These are phyloP conservation scores for Aspergillus nomiae DNA, from an alignment of 2,329 filamentous ascomycete species.

Conservation along the genomic window DNA sequence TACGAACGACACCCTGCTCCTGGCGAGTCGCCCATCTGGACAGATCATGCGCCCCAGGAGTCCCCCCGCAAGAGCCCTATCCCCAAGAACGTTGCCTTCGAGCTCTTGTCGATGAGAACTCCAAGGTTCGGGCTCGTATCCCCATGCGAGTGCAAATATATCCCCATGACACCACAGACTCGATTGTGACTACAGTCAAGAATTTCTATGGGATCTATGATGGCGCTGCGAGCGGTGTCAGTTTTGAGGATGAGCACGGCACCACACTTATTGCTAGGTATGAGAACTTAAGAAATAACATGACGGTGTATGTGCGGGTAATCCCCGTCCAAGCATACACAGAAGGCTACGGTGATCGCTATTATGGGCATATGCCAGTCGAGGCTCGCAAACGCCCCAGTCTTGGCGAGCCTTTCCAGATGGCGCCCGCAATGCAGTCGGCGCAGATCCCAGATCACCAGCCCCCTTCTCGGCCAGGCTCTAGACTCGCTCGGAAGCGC, in stretches of 20 bases:
- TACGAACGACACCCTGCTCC: constrained; percentile 38
- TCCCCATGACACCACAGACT: constrained; percentile 94
- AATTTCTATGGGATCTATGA: constrained; percentile 98
- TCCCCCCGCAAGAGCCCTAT: constrained; percentile 40
- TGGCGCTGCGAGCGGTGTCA: constrained; percentile 76
- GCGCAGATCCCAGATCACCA: constrained; percentile 58
- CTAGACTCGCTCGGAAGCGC: constrained; percentile 71
- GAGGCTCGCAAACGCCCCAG: constrained; percentile 59
- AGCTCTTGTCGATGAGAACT: constrained; percentile 61
- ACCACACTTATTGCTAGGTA: constrained; percentile 93
- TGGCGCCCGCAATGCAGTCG: constrained; percentile 58
- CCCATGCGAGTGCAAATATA: constrained; percentile 80
- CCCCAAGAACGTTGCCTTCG: constrained; percentile 65
- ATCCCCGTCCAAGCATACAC: constrained; percentile 62
- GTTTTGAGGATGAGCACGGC: constrained; percentile 88
- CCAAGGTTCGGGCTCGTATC: constrained; percentile 61
- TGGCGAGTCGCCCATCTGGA: constrained; percentile 33
- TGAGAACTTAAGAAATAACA: constrained; percentile 91
- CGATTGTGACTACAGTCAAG: constrained; percentile 96
- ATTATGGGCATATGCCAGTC: constrained; percentile 52
- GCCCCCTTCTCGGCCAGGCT: constrained; percentile 67
- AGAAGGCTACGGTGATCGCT: constrained; percentile 46
- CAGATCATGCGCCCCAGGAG: constrained; percentile 35
- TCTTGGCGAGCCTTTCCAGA: constrained; percentile 65
- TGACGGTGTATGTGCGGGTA: constrained; percentile 90